A percentile compares a stretch with the other conserved stretches of the same genome.
phyloP scores from a whole-genome alignment of 1,284 basidiomycete genomes.

The Irpex sp. region DNA sequence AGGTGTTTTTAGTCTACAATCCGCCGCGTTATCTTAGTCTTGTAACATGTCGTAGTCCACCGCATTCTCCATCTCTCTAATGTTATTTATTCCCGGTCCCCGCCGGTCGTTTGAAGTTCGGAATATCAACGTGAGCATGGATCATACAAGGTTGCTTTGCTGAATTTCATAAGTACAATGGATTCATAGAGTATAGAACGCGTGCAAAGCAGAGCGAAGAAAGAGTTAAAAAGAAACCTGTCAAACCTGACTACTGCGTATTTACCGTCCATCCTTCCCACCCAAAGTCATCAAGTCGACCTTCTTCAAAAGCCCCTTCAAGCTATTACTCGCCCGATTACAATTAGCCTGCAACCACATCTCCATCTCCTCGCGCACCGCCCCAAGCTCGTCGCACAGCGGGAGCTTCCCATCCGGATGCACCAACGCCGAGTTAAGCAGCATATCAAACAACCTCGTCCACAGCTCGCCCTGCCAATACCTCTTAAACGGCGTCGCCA shows the following conservation, averaged over 20 bases:
- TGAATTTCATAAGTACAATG: background rate
- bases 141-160: background rate
- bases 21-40: background rate
- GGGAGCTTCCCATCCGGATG: conserved; percentile 60
- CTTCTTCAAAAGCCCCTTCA: conserved; percentile 83
- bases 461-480: conserved; percentile 96
- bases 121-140: no score
- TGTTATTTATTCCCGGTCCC: no score
- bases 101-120: no score
- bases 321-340: conserved; percentile 82
- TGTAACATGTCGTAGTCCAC: background rate
- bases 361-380: conserved; percentile 81
- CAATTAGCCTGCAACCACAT: conserved; percentile 79
- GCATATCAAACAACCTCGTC: conserved; percentile 79
- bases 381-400: conserved; percentile 63
- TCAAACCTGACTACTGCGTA: no score
- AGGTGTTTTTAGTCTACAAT: background rate
- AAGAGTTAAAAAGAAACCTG: background rate
- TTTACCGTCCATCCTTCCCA: conserved; percentile 15
- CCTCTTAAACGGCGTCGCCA: conserved; percentile 80
- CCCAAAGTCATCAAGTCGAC: conserved; percentile 45
- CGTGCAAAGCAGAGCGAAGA: background rate
- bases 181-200: background rate
- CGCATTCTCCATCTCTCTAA: background rate
- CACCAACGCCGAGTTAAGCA: conserved; percentile 76